A percentile compares a stretch with the other conserved stretches of the same genome.
Conservation (phyloP, 164 flowering plant genomes). For the Tetrastigma voinierianum region DNA sequence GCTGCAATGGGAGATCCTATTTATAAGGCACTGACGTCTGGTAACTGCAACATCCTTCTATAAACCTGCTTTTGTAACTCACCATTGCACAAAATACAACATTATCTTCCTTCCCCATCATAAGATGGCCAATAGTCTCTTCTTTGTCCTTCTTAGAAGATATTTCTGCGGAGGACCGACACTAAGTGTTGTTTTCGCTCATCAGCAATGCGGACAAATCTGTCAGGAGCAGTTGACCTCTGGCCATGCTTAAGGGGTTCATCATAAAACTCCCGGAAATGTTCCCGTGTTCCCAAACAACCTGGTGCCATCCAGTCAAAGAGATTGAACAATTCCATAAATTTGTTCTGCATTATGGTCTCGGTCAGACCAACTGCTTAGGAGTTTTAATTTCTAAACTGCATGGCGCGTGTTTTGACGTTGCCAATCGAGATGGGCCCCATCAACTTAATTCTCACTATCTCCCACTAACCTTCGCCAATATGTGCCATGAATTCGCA, state of each 20-base stretch:
- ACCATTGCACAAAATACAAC: slow-evolving; percentile 98
- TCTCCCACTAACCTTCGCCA: slow-evolving; percentile 75
- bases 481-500: slow-evolving; percentile 75
- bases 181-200: slow-evolving; percentile 78
- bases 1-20: slow-evolving; percentile 83
- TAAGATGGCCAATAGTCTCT: slow-evolving; percentile 97
- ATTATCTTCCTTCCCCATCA: slow-evolving; percentile 99
- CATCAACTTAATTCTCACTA: slow-evolving; percentile 87
- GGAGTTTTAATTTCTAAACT: slow-evolving; percentile 62
- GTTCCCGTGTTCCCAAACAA: slow-evolving; percentile 89
- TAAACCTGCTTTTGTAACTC: slow-evolving; percentile 86
- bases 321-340: slow-evolving; percentile 89
- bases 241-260: slow-evolving; percentile 99
- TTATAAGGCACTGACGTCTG: slow-evolving; percentile 88
- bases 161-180: slow-evolving; percentile 61
- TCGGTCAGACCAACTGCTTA: slow-evolving; percentile 92
- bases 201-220: slow-evolving; percentile 76
- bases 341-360: slow-evolving; percentile 93
- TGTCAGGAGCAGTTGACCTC: slow-evolving; percentile 88
- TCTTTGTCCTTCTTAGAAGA: slow-evolving; percentile 86
- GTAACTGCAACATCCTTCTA: slow-evolving; percentile 70
- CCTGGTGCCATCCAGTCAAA: slow-evolving; percentile 97
- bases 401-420: slow-evolving; percentile 79
- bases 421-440: slow-evolving; percentile 90
- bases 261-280: slow-evolving; percentile 90